Evolutionary conservation across 2,329 filamentous ascomycete genomes (phyloP).

Genomic region (Chaetomiaceae sp.): DNA sequence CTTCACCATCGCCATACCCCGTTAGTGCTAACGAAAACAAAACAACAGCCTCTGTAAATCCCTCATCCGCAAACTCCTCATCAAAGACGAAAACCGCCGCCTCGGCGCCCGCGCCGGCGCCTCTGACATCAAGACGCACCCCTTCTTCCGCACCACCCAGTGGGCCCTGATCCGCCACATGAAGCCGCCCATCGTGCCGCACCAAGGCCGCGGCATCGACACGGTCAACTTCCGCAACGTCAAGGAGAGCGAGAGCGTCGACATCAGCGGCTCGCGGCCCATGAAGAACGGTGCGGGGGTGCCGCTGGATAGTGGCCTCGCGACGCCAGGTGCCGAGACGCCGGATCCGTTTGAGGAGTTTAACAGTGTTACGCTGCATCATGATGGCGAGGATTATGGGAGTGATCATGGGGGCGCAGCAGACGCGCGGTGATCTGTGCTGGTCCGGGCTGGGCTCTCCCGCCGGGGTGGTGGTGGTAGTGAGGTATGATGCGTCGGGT

Average conservation of each 20-base stretch:
- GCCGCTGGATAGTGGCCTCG: conserved; percentile 76
- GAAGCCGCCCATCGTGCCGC: conserved; percentile 95
- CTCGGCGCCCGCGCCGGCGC: conserved; percentile 91
- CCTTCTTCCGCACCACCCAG: conserved; percentile 92
- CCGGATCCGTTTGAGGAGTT: conserved; percentile 96
- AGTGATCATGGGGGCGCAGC: too few species aligned
- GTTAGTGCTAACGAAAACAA: background rate
- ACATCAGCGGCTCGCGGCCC: conserved; percentile 61
- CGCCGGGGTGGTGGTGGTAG: too few species aligned
- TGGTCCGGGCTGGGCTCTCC: too few species aligned
- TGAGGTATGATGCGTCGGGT: too few species aligned
- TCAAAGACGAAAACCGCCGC: conserved; percentile 94
- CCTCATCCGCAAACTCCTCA: conserved; percentile 89
- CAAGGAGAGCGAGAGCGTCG: conserved; percentile 93
- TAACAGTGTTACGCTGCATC: conserved; percentile 95
- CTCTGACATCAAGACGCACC: conserved; percentile 92
- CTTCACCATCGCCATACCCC: background rate
- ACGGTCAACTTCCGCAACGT: conserved; percentile 97
- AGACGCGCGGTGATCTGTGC: background rate
- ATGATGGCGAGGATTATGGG: conserved; percentile 74
- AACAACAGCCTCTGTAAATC: conserved; percentile 86
- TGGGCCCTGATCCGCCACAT: conserved; percentile 97
- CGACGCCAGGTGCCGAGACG: conserved; percentile 73
- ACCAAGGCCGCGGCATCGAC: conserved; percentile 84
- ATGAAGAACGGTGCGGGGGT: conserved; percentile 79